These are phyloP conservation scores for Eleusine coracana DNA, from an alignment of 176 grass and related monocot genomes.

Conservation along the genomic window DNA sequence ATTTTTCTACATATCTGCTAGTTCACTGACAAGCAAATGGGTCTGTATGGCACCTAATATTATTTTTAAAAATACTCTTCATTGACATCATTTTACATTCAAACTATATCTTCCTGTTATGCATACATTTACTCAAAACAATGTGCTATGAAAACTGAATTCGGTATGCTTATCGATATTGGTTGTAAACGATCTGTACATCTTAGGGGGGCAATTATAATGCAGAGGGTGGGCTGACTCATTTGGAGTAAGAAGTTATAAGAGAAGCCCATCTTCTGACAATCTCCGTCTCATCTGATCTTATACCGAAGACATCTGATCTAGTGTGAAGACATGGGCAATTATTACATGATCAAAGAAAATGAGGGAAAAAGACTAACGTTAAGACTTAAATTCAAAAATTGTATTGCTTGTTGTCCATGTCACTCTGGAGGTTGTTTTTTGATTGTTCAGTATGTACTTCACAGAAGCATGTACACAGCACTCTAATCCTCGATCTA, in stretches of 20 bases:
- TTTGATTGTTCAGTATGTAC: background rate
- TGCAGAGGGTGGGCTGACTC: no score
- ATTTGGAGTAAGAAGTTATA: no score
- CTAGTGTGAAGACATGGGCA: background rate
- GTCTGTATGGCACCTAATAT: constrained; percentile 50
- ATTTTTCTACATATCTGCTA: constrained; percentile 99
- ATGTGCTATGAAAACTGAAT: constrained; percentile 22
- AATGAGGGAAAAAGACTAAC: background rate
- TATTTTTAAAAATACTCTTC: constrained; percentile 42
- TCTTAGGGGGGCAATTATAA: no score
- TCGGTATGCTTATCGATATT: background rate
- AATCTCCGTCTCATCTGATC: background rate
- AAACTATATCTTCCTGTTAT: constrained; percentile 26
- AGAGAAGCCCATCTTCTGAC: no score
- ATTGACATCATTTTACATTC: constrained; percentile 31
- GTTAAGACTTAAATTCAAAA: background rate
- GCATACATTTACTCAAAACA: constrained; percentile 10
- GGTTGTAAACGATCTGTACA: background rate
- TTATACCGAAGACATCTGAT: background rate
- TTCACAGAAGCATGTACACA: constrained; percentile 4
- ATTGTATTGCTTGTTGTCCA: background rate
- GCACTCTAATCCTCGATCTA: background rate
- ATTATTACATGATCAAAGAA: background rate
- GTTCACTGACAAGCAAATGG: constrained; percentile 99
- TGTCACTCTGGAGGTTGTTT: background rate